Evolutionary conservation across 208 protist species (phyloP).

Genomic region (Trichomonas gallinae): DNA sequence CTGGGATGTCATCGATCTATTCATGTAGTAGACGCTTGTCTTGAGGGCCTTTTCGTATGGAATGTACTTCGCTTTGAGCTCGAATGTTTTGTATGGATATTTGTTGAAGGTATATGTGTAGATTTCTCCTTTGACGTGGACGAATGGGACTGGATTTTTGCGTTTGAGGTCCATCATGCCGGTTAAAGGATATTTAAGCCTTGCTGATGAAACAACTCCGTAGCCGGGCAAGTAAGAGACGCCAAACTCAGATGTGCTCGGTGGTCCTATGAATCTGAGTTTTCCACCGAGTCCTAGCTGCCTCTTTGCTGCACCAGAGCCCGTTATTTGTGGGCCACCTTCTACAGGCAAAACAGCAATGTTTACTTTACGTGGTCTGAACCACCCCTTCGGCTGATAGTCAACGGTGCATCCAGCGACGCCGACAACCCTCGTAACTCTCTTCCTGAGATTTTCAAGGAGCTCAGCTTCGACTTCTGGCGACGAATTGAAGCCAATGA

Average conservation of each 20-base stretch:
- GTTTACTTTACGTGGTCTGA: background rate
- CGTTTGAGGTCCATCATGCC: background rate
- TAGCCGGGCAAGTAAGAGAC: background rate
- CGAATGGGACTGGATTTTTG: background rate
- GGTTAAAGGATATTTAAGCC: background rate
- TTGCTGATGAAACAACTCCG: background rate
- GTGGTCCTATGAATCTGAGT: background rate
- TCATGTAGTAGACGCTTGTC: background rate
- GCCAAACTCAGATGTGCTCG: background rate
- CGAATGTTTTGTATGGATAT: background rate
- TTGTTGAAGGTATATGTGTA: background rate
- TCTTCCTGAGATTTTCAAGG: background rate
- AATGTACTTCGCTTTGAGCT: background rate
- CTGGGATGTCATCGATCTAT: background rate
- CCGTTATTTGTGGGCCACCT: background rate
- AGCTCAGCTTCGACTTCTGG: background rate
- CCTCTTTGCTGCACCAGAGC: background rate
- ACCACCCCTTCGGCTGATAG: background rate
- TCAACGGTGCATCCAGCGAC: background rate
- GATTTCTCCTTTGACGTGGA: background rate
- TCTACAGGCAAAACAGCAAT: background rate
- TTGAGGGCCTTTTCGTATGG: background rate
- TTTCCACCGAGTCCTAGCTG: background rate
- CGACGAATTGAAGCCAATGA: background rate
- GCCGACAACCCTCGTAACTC: background rate